phyloP scores from a whole-genome alignment of 495 filamentous ascomycete species.

The Staphylotrichum tortipilum region DNA sequence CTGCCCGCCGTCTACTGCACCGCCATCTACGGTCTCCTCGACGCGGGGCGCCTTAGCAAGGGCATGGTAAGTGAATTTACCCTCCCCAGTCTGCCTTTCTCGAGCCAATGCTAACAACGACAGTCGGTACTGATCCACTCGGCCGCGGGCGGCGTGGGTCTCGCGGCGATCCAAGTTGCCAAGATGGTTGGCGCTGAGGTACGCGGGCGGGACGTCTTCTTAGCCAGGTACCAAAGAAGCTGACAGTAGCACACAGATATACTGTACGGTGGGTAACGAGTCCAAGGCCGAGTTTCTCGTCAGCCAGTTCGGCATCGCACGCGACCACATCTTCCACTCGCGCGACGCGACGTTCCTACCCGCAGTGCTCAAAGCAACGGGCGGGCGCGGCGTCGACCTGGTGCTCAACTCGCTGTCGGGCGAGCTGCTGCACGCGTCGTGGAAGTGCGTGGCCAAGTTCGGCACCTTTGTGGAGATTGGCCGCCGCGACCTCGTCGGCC shows the following conservation, averaged over 20 bases:
- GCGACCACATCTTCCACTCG: conserved; percentile 33
- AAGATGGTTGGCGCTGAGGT: conserved; percentile 41
- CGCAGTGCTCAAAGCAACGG: conserved; percentile 36
- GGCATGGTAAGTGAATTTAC: too few species aligned
- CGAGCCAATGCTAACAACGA: too few species aligned
- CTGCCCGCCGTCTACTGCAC: conserved; percentile 36
- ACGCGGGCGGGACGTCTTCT: too few species aligned
- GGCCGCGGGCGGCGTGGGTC: conserved; percentile 39
- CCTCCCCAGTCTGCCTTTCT: too few species aligned
- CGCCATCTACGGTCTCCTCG: conserved; percentile 31
- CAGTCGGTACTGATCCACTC: conserved; percentile 42
- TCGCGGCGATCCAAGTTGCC: conserved; percentile 40
- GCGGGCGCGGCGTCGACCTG: conserved; percentile 42
- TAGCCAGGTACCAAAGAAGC: too few species aligned
- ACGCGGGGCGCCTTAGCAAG: conserved; percentile 23
- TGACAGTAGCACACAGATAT: conserved; percentile 11
- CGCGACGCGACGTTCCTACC: conserved; percentile 26
- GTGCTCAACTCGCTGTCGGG: conserved; percentile 46
- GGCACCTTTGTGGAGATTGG: conserved; percentile 47
- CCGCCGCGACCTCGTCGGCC: conserved; percentile 24
- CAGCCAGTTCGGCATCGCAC: conserved; percentile 29
- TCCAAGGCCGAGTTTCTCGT: conserved; percentile 36
- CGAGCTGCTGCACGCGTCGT: conserved; percentile 40
- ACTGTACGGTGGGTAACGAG: conserved; percentile 35
- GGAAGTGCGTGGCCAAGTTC: conserved; percentile 39